Evolutionary conservation across 495 filamentous ascomycete genomes (phyloP).

Genomic region (Recurvomyces mirabilis): DNA sequence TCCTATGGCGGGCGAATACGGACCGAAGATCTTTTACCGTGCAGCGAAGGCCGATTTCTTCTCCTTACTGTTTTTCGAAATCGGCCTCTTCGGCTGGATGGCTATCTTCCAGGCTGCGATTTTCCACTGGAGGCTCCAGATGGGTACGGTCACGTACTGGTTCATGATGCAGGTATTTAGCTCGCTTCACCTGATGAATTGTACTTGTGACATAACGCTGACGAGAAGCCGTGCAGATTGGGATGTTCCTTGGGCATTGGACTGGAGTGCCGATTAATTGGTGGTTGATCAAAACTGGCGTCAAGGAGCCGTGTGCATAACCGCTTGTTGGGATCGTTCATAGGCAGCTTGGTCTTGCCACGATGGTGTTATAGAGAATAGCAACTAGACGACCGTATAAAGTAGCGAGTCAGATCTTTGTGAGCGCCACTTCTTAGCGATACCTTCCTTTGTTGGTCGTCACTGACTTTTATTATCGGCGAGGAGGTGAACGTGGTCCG

Average conservation of each 20-base stretch:
- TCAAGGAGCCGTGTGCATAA: conserved; percentile 26
- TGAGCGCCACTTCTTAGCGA: too few species aligned
- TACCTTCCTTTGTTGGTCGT: too few species aligned
- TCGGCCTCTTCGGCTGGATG: conserved; percentile 31
- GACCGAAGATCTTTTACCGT: conserved; percentile 19
- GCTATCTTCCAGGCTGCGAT: conserved; percentile 25
- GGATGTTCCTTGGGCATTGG: conserved; percentile 25
- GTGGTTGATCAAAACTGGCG: conserved; percentile 24
- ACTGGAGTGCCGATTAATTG: conserved; percentile 28
- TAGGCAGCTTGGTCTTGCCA: too few species aligned
- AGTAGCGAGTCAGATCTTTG: too few species aligned
- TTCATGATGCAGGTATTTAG: conserved; percentile 17
- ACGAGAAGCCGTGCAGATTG: conserved; percentile 17
- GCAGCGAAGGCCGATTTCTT: conserved; percentile 28
- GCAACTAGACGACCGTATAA: too few species aligned
- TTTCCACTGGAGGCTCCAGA: conserved; percentile 15
- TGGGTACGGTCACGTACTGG: conserved; percentile 27
- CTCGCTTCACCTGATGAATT: too few species aligned
- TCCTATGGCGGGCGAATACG: conserved; percentile 26
- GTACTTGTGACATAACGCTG: conserved; percentile 22
- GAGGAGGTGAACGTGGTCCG: too few species aligned
- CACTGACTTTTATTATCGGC: too few species aligned
- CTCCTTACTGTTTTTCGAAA: conserved; percentile 20
- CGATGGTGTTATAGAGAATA: too few species aligned
- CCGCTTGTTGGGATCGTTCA: too few species aligned